Evolutionary conservation across 345 rosid species (phyloP).

Genomic region (Eucalyptus regnans): DNA sequence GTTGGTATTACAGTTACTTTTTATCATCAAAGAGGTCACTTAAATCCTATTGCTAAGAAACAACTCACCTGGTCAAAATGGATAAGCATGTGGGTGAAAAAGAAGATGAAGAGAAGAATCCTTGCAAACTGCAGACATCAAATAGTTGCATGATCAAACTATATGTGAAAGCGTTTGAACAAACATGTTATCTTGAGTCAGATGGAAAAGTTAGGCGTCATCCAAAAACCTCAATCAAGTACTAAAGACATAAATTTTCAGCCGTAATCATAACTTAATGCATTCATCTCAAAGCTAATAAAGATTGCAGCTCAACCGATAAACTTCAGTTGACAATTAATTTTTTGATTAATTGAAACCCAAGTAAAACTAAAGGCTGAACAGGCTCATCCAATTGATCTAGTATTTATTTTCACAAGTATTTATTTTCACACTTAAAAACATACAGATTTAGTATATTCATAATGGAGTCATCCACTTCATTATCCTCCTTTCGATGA

Average conservation of each 20-base stretch:
- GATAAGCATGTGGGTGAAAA: conserved; percentile 43
- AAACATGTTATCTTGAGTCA: not conserved
- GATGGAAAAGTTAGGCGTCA: not conserved
- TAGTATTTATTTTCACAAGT: not conserved
- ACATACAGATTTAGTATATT: not conserved
- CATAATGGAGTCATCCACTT: not conserved
- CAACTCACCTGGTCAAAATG: conserved; percentile 66
- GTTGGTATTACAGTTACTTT: not conserved
- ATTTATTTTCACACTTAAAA: not conserved
- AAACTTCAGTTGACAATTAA: not conserved
- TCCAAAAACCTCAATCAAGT: not conserved
- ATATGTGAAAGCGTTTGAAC: not conserved
- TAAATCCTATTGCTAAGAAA: not conserved
- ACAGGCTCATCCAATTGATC: not conserved
- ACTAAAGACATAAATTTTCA: not conserved
- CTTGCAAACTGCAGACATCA: conserved; percentile 50
- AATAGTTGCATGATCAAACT: not conserved
- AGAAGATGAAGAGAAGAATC: conserved; percentile 55
- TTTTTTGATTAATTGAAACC: not conserved
- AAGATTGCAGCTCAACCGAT: not conserved
- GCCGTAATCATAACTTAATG: not conserved
- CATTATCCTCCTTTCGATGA: not conserved
- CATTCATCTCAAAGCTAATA: not conserved
- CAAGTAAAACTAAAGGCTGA: not conserved
- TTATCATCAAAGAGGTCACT: not conserved